Evolutionary conservation across 306 rosid species (phyloP).

Genomic region (Ormosia semicastrata): DNA sequence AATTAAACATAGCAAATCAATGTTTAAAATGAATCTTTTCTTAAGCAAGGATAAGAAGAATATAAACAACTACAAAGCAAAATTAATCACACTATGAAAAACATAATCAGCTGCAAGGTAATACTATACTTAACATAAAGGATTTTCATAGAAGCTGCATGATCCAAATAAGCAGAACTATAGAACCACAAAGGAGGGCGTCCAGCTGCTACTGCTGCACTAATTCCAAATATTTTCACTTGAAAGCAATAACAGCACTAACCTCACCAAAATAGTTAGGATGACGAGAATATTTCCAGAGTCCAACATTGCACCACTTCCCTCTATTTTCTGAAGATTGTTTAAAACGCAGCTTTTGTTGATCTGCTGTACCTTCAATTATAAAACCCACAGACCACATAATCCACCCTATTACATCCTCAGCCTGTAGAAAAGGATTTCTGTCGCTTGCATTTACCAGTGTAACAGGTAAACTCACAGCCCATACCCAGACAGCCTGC

Average conservation of each 20-base stretch:
- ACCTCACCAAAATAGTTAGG: slow-evolving; percentile 99
- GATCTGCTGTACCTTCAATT: slow-evolving; percentile 83
- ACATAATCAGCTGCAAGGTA: not conserved
- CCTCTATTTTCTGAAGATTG: slow-evolving; percentile 62
- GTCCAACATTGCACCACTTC: slow-evolving; percentile 84
- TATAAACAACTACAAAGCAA: not conserved
- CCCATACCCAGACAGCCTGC: slow-evolving; percentile 98
- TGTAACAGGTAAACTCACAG: slow-evolving; percentile 91
- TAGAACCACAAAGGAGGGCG: not conserved
- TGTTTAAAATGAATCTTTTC: not conserved
- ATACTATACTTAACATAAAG: not conserved
- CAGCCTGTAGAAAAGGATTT: slow-evolving; percentile 59
- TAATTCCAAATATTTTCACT: slow-evolving; percentile 16
- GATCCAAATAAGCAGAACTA: not conserved
- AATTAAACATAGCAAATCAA: not conserved
- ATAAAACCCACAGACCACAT: slow-evolving; percentile 76
- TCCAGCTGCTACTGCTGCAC: not conserved
- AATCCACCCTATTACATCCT: slow-evolving; percentile 81
- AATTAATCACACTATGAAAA: not conserved
- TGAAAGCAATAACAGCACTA: slow-evolving; percentile 32
- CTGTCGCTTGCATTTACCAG: slow-evolving; percentile 75
- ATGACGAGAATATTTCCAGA: slow-evolving; percentile 94
- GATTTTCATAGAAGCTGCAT: not conserved
- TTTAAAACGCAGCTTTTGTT: slow-evolving; percentile 76
- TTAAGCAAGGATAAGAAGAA: not conserved